Percentiles rank a stretch among this genome's conserved stretches.
Evolutionary conservation across 2,329 filamentous ascomycete species (phyloP).

Genomic region (Verticillium alfalfae): DNA sequence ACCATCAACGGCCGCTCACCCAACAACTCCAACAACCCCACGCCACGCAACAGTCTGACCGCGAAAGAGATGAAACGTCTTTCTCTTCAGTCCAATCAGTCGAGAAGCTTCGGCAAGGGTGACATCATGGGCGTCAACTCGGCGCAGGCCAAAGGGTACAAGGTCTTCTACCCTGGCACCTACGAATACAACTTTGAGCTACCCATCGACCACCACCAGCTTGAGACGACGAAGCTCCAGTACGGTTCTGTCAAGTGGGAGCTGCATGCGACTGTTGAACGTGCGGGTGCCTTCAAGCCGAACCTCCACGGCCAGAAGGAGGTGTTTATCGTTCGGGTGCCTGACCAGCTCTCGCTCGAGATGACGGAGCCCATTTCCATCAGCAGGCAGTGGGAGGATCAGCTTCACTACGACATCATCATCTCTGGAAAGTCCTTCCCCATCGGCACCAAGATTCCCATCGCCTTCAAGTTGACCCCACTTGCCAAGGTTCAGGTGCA

Average conservation of each 20-base stretch:
- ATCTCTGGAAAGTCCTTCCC: slow-evolving; percentile 95
- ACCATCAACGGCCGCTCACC: slow-evolving; percentile 17
- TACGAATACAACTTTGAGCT: slow-evolving; percentile 75
- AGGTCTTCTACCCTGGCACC: slow-evolving; percentile 71
- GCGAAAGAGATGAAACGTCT: slow-evolving; percentile 58
- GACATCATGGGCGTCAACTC: slow-evolving; percentile 60
- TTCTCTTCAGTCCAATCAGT: slow-evolving; percentile 75
- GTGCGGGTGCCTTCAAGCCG: slow-evolving; percentile 82
- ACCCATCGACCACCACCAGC: slow-evolving; percentile 79
- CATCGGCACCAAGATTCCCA: slow-evolving; percentile 79
- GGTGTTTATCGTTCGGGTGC: slow-evolving; percentile 76
- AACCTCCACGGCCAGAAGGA: slow-evolving; percentile 81
- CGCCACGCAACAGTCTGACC: slow-evolving; percentile 19
- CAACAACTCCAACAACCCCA: slow-evolving; percentile 21
- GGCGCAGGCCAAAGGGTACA: slow-evolving; percentile 66
- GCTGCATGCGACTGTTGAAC: slow-evolving; percentile 77
- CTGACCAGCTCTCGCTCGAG: slow-evolving; percentile 81
- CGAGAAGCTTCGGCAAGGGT: slow-evolving; percentile 78
- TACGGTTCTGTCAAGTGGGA: slow-evolving; percentile 86
- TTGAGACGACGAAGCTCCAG: slow-evolving; percentile 84
- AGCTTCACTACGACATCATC: slow-evolving; percentile 91
- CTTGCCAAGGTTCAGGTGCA: slow-evolving; percentile 91
- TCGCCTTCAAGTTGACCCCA: slow-evolving; percentile 90
- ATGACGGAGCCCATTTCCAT: slow-evolving; percentile 92
- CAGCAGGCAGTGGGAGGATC: slow-evolving; percentile 89